These are phyloP conservation scores for Suillus sp. DNA, from an alignment of 768 basidiomycete species.

Conservation along the genomic window DNA sequence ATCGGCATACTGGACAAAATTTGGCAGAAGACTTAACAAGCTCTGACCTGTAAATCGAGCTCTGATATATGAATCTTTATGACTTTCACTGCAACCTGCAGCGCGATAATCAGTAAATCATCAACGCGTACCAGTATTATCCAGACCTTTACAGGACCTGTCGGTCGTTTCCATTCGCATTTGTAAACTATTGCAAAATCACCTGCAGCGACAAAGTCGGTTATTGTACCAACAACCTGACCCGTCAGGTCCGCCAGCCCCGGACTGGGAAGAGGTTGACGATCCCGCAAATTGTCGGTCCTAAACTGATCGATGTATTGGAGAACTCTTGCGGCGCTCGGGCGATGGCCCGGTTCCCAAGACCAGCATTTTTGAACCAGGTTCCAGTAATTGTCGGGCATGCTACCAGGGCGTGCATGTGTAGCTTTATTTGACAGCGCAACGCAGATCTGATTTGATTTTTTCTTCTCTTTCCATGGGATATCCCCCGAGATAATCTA, in stretches of 20 bases:
- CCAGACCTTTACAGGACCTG: background rate
- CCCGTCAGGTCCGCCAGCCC: background rate
- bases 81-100: background rate
- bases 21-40: background rate
- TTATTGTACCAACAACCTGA: background rate
- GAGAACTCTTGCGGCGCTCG: background rate
- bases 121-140: background rate
- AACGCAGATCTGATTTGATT: accelerated
- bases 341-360: background rate
- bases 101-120: background rate
- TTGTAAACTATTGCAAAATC: background rate
- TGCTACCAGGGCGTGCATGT: background rate
- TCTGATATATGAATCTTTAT: background rate
- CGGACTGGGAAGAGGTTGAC: background rate
- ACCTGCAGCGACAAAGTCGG: background rate
- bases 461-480: background rate
- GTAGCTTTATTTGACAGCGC: accelerated
- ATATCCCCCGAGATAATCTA: background rate
- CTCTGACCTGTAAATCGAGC: background rate
- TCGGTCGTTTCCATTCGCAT: background rate
- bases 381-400: background rate
- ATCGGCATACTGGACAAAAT: background rate
- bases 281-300: background rate
- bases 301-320: background rate
- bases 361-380: background rate